Evolutionary conservation across 2,329 filamentous ascomycete species (phyloP).

Genomic region (Clarireedia hainanense): DNA sequence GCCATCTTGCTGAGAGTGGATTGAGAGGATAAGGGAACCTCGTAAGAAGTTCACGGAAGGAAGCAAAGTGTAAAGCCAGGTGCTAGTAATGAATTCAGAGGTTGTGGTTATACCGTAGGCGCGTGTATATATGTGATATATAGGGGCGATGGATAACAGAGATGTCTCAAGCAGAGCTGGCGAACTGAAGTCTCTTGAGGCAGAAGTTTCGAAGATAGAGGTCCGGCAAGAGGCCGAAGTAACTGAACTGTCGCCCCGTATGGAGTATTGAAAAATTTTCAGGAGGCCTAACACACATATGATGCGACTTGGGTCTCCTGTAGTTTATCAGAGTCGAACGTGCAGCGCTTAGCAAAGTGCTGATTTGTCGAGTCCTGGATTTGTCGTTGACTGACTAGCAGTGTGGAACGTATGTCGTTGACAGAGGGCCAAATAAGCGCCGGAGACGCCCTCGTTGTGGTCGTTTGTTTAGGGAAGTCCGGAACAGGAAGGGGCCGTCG

Average conservation of each 20-base stretch:
- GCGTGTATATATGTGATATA: not conserved
- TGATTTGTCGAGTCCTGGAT: too few species aligned
- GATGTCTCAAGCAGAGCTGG: not conserved
- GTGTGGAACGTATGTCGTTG: conserved; percentile 1
- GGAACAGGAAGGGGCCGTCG: not conserved
- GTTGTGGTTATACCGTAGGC: too few species aligned
- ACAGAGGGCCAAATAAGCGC: not conserved
- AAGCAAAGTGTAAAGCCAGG: too few species aligned
- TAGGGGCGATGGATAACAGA: not conserved
- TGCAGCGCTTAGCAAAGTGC: not conserved
- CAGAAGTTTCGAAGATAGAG: not conserved
- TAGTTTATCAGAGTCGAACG: not conserved
- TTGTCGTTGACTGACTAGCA: too few species aligned
- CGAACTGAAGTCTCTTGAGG: not conserved
- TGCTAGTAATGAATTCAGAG: too few species aligned
- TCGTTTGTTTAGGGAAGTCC: not conserved
- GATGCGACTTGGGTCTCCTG: not conserved
- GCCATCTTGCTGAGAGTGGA: not conserved
- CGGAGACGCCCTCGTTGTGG: conserved; percentile 1
- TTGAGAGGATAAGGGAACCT: conserved; percentile 1
- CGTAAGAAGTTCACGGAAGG: not conserved
- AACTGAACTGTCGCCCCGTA: not conserved
- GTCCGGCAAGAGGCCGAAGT: not conserved
- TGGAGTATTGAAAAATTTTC: not conserved
- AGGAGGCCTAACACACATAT: conserved; percentile 1